Evolutionary conservation across 2,329 filamentous ascomycete genomes (phyloP).

Genomic region (Orbilia brochopaga): DNA sequence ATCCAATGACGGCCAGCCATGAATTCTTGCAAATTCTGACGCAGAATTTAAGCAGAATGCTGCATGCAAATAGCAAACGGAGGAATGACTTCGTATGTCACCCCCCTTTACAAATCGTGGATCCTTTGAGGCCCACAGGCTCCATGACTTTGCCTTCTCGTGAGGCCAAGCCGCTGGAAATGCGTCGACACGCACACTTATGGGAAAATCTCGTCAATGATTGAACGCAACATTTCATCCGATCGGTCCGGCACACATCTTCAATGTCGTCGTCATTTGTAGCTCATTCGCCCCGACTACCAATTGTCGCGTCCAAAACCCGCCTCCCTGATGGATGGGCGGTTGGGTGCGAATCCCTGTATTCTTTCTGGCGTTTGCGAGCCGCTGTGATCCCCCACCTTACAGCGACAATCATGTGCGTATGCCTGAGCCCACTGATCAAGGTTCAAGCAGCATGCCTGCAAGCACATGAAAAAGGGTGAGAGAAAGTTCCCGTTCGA

Average conservation of each 20-base stretch:
- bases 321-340: conserved; percentile 15
- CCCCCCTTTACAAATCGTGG: neutral
- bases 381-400: conserved; percentile 18
- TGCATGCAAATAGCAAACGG: neutral
- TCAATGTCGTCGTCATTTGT: neutral
- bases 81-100: neutral
- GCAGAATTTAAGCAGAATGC: neutral
- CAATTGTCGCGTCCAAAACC: conserved; percentile 25
- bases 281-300: conserved; percentile 18
- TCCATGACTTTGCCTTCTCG: too few species aligned
- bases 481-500: neutral
- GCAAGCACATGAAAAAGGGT: neutral
- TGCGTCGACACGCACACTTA: too few species aligned
- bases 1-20: neutral
- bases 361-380: conserved; percentile 35
- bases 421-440: neutral
- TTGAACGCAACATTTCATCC: too few species aligned
- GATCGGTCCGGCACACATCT: too few species aligned
- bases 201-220: too few species aligned
- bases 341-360: conserved; percentile 34
- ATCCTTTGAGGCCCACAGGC: too few species aligned
- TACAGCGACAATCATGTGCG: conserved; percentile 5
- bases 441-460: neutral
- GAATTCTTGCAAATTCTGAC: conserved; percentile 1
- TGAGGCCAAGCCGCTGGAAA: too few species aligned